These are phyloP conservation scores for Hymenoscyphus albidus DNA, from an alignment of 2,329 filamentous ascomycete genomes.

Conservation along the genomic window DNA sequence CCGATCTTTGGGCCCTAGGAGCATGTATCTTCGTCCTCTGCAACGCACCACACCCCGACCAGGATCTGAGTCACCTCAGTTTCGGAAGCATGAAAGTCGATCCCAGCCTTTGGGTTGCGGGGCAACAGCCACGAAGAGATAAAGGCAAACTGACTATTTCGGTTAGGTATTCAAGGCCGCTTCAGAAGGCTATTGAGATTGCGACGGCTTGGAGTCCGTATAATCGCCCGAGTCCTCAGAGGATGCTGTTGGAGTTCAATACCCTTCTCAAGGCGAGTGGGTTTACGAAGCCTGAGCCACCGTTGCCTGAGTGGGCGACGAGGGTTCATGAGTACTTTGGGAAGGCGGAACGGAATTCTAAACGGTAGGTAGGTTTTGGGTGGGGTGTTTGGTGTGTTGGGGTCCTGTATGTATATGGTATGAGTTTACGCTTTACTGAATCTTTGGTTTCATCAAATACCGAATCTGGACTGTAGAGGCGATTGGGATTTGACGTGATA, in stretches of 20 bases:
- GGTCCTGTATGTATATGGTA: neutral
- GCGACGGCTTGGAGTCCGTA: slow-evolving; percentile 9
- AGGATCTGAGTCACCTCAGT: neutral
- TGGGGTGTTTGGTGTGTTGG: neutral
- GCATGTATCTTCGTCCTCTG: slow-evolving; percentile 24
- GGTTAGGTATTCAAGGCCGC: slow-evolving; percentile 9
- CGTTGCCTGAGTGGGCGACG: slow-evolving; percentile 24
- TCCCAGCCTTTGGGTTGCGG: neutral
- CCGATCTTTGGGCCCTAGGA: slow-evolving; percentile 29
- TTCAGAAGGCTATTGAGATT: slow-evolving; percentile 14
- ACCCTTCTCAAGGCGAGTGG: slow-evolving; percentile 7
- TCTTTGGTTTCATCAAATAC: no score
- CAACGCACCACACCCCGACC: neutral
- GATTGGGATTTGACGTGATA: no score
- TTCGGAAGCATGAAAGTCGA: neutral
- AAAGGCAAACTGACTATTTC: slow-evolving; percentile 7
- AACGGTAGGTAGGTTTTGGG: neutral
- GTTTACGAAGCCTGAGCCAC: slow-evolving; percentile 5
- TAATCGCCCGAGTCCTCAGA: slow-evolving; percentile 12
- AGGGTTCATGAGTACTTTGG: slow-evolving; percentile 23
- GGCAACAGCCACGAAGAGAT: neutral
- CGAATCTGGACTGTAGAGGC: no score
- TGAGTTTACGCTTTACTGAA: neutral
- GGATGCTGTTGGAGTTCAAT: slow-evolving; percentile 11
- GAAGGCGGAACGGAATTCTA: slow-evolving; percentile 7